Conservation (phyloP, 179 eudicot species). For the Silene vulgaris region DNA sequence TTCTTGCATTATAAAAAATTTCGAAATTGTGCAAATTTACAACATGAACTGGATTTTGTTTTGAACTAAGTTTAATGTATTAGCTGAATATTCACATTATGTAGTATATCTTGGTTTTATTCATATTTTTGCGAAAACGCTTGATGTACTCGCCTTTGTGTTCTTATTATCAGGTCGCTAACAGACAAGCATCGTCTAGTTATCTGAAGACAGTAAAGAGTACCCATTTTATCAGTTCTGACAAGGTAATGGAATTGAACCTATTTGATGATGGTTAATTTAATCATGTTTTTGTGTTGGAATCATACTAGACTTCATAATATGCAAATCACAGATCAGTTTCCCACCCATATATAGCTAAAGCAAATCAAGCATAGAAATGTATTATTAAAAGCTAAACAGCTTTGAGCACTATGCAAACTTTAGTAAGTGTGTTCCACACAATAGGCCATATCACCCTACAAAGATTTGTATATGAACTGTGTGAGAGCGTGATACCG, state of each 20-base stretch:
- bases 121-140: not conserved
- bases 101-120: not conserved
- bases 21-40: too few relatives aligned
- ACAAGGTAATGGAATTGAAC: slow-evolving; percentile 51
- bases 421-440: not conserved
- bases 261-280: not conserved
- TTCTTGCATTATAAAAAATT: too few relatives aligned
- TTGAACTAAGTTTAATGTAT: not conserved
- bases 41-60: not conserved
- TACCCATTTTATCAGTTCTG: slow-evolving; percentile 74
- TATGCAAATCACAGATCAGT: not conserved
- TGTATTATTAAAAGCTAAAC: too few relatives aligned
- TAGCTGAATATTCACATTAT: slow-evolving; percentile 3
- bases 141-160: not conserved
- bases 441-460: too few relatives aligned
- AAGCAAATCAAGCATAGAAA: not conserved
- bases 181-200: slow-evolving; percentile 54
- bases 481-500: not conserved
- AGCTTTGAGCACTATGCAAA: not conserved
- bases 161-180: slow-evolving; percentile 53
- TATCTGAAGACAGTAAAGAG: slow-evolving; percentile 67
- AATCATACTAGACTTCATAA: slow-evolving; percentile 9
- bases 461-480: not conserved
- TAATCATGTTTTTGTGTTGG: not conserved
- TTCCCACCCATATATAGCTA: not conserved